phyloP scores from a whole-genome alignment of 257 asterid species.

The Leptodermis oblonga region DNA sequence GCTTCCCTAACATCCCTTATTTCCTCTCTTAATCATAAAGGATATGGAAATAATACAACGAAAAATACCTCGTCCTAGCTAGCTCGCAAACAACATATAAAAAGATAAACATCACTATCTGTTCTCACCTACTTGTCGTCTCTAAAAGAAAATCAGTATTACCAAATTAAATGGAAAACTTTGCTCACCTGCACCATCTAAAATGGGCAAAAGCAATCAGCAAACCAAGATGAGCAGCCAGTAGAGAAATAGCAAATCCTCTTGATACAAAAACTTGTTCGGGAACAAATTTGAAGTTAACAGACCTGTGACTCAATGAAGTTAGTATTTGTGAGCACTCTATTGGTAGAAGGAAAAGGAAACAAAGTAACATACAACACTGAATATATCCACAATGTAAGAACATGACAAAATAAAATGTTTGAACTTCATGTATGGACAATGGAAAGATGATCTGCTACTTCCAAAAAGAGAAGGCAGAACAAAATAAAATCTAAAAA shows the following conservation, averaged over 20 bases:
- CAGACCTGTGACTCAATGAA: slow-evolving; percentile 38
- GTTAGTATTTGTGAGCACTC: slow-evolving; percentile 4
- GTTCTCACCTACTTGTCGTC: neutral
- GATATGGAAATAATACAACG: neutral
- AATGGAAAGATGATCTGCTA: neutral
- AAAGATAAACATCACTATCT: neutral
- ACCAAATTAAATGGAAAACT: neutral
- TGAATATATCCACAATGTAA: too few species aligned
- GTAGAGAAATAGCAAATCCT: slow-evolving; percentile 34
- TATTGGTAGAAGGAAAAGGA: neutral
- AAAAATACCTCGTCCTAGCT: neutral
- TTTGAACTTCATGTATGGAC: neutral
- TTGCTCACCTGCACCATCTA: slow-evolving; percentile 48
- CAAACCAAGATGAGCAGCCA: slow-evolving; percentile 40
- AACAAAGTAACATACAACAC: neutral
- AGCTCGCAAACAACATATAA: neutral
- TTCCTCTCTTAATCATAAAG: neutral
- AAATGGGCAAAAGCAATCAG: slow-evolving; percentile 44
- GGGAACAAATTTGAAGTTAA: slow-evolving; percentile 54
- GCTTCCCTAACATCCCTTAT: neutral
- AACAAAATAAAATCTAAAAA: neutral
- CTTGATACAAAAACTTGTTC: slow-evolving; percentile 40
- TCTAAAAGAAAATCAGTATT: neutral
- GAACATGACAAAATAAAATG: neutral
- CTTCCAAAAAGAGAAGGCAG: neutral